Conservation (phyloP, 768 basidiomycete species). For the Suillus ampliporus region DNA sequence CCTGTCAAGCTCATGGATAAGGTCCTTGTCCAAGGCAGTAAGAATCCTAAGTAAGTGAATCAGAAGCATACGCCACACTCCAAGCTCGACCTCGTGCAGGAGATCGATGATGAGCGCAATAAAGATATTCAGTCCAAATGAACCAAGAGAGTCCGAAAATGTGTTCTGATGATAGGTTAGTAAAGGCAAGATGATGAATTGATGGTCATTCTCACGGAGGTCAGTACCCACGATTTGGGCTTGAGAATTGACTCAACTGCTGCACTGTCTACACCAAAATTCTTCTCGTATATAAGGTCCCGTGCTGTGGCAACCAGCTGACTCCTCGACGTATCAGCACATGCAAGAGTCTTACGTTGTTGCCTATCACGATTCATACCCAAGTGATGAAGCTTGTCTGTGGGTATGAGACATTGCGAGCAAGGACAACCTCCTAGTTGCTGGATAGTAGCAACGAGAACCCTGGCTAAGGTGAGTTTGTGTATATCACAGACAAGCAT, state of each 20-base stretch:
- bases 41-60: no score
- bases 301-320: conserved; percentile 1
- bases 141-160: conserved; percentile 32
- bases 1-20: conserved; percentile 23
- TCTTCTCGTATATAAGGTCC: conserved; percentile 18
- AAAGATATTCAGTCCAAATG: conserved; percentile 26
- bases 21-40: no score
- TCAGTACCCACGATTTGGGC: conserved; percentile 37
- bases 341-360: background rate
- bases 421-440: conserved; percentile 36
- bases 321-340: background rate
- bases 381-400: conserved; percentile 22
- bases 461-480: background rate
- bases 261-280: conserved; percentile 30
- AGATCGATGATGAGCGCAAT: conserved; percentile 38
- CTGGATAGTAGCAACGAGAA: conserved; percentile 28
- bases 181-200: background rate
- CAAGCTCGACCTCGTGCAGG: conserved; percentile 44
- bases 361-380: conserved; percentile 21
- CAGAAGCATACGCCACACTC: conserved; percentile 37
- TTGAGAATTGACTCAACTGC: conserved; percentile 34
- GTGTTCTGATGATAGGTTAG: conserved; percentile 36
- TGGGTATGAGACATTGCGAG: conserved; percentile 32
- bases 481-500: no score
- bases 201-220: conserved; percentile 26